phyloP scores from a whole-genome alignment of 306 rosid species.

The Carpinus fangiana region DNA sequence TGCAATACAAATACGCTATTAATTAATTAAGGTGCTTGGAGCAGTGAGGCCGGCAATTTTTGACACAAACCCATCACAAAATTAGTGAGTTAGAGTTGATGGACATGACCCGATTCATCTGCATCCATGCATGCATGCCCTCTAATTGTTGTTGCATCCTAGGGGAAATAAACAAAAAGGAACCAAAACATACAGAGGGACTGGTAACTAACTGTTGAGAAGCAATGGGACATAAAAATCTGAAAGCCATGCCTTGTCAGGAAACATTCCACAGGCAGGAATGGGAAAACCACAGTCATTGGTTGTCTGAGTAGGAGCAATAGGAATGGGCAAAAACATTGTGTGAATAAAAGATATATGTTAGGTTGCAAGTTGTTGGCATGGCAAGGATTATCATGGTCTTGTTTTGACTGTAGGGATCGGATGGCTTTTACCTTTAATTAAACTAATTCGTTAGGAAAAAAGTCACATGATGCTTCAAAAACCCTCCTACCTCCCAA shows the following conservation, averaged over 20 bases:
- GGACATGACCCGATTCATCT: no score
- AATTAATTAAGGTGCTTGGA: no score
- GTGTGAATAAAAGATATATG: not conserved
- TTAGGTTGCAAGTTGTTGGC: not conserved
- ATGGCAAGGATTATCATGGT: not conserved
- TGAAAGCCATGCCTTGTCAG: not conserved
- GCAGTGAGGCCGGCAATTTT: no score
- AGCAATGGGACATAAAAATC: not conserved
- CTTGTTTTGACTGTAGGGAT: not conserved
- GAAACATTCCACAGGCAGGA: slow-evolving; percentile 7
- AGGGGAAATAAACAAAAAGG: not conserved
- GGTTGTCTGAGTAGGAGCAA: not conserved
- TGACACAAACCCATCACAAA: no score
- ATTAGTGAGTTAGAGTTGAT: no score
- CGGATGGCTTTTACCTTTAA: no score
- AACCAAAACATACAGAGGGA: not conserved
- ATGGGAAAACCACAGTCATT: not conserved
- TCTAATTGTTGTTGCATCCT: no score
- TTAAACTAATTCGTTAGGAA: no score
- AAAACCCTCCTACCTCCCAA: no score
- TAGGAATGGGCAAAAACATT: not conserved
- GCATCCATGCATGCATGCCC: no score
- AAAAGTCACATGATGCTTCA: no score
- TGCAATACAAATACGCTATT: no score
- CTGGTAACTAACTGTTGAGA: not conserved